These are phyloP conservation scores for Fraxinus xanthoxyloides DNA, from an alignment of 305 asterid genomes.

Conservation along the genomic window DNA sequence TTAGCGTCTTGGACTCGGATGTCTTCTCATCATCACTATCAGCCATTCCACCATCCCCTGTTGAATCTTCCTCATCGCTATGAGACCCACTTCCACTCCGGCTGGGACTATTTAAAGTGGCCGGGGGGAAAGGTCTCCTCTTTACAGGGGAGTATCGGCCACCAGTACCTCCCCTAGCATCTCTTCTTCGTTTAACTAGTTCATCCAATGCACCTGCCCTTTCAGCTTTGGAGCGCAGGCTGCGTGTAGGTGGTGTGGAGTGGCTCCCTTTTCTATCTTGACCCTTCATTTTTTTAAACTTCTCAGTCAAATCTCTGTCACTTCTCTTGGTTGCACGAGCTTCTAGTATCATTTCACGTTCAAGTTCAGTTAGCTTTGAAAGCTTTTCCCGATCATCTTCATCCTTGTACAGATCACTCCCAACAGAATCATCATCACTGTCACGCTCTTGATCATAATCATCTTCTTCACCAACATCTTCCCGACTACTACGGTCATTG, in stretches of 20 bases:
- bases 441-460: conserved; percentile 54
- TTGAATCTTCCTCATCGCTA: conserved; percentile 75
- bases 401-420: conserved; percentile 91
- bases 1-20: conserved; percentile 67
- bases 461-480: conserved; percentile 57
- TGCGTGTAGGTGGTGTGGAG: conserved; percentile 64
- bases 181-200: conserved; percentile 76
- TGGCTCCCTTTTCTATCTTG: conserved; percentile 68
- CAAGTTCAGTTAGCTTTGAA: conserved; percentile 80
- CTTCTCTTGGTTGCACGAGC: conserved; percentile 87
- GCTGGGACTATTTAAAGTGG: conserved; percentile 69
- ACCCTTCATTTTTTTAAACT: conserved; percentile 52
- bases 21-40: conserved; percentile 89
- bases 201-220: conserved; percentile 88
- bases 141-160: conserved; percentile 76
- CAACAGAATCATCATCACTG: conserved; percentile 92
- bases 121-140: conserved; percentile 65
- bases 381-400: conserved; percentile 86
- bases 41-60: conserved; percentile 81
- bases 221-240: conserved; percentile 76
- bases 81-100: conserved; percentile 74
- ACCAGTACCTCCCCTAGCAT: conserved; percentile 67
- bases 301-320: conserved; percentile 76
- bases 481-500: conserved; percentile 59
- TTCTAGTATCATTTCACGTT: conserved; percentile 83